Evolutionary conservation across 2,329 filamentous ascomycete species (phyloP).

Genomic region (Phialophora macrospora): DNA sequence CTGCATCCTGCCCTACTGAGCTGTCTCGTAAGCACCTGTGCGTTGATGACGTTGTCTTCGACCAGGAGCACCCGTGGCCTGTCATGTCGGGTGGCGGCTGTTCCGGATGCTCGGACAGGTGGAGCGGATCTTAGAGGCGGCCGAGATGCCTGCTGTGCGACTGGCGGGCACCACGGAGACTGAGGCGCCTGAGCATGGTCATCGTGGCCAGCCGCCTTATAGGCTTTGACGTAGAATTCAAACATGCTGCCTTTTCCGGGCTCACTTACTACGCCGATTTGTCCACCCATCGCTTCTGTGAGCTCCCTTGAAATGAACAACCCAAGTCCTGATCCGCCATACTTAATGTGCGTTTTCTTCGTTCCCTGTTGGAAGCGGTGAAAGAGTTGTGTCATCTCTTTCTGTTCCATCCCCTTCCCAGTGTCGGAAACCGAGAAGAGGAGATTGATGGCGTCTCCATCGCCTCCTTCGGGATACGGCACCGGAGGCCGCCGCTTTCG

Average conservation of each 20-base stretch:
- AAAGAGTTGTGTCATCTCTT: conserved; percentile 75
- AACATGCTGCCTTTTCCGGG: conserved; percentile 61
- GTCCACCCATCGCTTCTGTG: conserved; percentile 77
- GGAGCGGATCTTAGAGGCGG: neutral
- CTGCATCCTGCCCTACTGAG: conserved; percentile 45
- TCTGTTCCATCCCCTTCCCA: conserved; percentile 71
- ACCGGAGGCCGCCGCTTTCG: conserved; percentile 39
- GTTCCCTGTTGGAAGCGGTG: conserved; percentile 78
- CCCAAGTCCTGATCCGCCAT: conserved; percentile 77
- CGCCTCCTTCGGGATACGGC: conserved; percentile 57
- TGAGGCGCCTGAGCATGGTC: neutral
- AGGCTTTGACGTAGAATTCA: conserved; percentile 61
- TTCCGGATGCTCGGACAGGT: neutral
- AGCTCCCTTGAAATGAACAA: conserved; percentile 78
- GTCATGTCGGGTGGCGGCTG: neutral
- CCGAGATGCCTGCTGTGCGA: conserved; percentile 6
- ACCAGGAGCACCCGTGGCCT: conserved; percentile 45
- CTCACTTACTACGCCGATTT: conserved; percentile 70
- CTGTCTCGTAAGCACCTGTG: conserved; percentile 46
- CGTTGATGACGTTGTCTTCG: conserved; percentile 52
- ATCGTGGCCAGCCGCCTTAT: conserved; percentile 4
- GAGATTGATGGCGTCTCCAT: conserved; percentile 65
- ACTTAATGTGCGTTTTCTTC: conserved; percentile 75
- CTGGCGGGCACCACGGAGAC: neutral
- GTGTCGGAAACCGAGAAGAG: conserved; percentile 77